A percentile compares a stretch with the other conserved stretches of the same genome.
These are phyloP conservation scores for Phytophthora fragariae DNA, from an alignment of 352 stramenopile species.

Conservation along the genomic window DNA sequence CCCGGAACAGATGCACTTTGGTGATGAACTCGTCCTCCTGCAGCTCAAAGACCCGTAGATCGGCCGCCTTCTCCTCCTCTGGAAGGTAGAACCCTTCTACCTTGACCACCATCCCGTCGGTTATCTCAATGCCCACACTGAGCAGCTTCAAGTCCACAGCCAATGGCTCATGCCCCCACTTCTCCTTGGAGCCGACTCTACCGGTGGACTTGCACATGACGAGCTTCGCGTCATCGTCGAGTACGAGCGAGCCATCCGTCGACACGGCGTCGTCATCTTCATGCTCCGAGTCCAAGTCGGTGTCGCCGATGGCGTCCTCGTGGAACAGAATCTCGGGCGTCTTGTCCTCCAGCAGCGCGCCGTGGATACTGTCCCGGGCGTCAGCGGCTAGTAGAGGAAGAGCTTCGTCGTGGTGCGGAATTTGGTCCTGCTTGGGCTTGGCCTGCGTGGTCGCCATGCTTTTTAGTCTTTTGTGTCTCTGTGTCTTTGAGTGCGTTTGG, in stretches of 20 bases:
- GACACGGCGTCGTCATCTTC: slow-evolving; percentile 38
- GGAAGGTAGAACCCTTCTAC: slow-evolving; percentile 30
- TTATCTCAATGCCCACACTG: slow-evolving; percentile 23
- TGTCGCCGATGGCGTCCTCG: slow-evolving; percentile 42
- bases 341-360: slow-evolving; percentile 39
- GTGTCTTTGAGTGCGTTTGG: neutral
- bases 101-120: slow-evolving; percentile 23
- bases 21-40: slow-evolving; percentile 25
- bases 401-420: slow-evolving; percentile 15
- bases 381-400: slow-evolving; percentile 28
- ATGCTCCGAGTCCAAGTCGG: slow-evolving; percentile 36
- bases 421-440: neutral
- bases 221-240: slow-evolving; percentile 30
- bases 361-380: slow-evolving; percentile 21
- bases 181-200: slow-evolving; percentile 28
- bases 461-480: neutral
- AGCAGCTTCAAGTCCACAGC: slow-evolving; percentile 25
- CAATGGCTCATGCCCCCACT: slow-evolving; percentile 31
- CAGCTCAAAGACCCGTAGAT: slow-evolving; percentile 18
- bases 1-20: slow-evolving; percentile 39
- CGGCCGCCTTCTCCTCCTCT: neutral
- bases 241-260: slow-evolving; percentile 23
- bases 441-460: neutral
- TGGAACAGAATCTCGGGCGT: slow-evolving; percentile 45
- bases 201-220: slow-evolving; percentile 31